Base-by-base conservation (phyloP, 768 basidiomycete species). In the Phylloporus rhodoxanthus region DNA sequence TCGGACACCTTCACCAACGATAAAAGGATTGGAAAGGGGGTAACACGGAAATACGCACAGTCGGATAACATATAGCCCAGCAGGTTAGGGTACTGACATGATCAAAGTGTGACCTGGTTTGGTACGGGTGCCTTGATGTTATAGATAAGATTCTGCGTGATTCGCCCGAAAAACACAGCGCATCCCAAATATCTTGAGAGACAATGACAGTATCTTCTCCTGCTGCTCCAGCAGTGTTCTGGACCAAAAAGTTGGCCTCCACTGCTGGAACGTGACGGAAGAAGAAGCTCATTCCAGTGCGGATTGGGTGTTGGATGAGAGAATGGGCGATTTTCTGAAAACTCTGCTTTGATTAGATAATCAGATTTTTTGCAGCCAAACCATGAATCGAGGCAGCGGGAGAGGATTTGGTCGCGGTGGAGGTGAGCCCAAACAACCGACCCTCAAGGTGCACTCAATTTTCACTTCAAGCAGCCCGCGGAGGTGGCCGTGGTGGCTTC, bases 401-500 rank as follows among this genome's bases (percentile, higher is more conserved):
- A 70, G 82, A 72, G 79, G 80, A 52, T 77, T 73, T 61, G 67
- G 75, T 52, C 72, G 84, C 19, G 79, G 82, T 40, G 75, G 78
- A 61, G 74, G 79, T 74, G 53, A 48, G 65, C 40, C 37, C 34
- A 14, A 44, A 40, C 2, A 19, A 21, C 8, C 14, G 25, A 28
- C 25, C 14, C 5, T 11, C n/a, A n/a, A 26, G 28, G 14, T 38
- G 25, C 15, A 23, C 43, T 54, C 15, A 58, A 11, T 38, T 39
- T 36, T n/a, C 36, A 42, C 50, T 7, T 42, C 44, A 40, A 49
- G 9, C 46, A 73, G 81, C 72, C 46, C 76, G 85, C 25, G 84
- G 85, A 23, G 78, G 76, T 8, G 79, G 80, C n/a, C 74, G 87
- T 9, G 84, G 86, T 34, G 84, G 85, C 39, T 85, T 80, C 56